These are phyloP conservation scores for Boletus tylopilopsis DNA, from an alignment of 768 basidiomycete species.

Conservation along the genomic window DNA sequence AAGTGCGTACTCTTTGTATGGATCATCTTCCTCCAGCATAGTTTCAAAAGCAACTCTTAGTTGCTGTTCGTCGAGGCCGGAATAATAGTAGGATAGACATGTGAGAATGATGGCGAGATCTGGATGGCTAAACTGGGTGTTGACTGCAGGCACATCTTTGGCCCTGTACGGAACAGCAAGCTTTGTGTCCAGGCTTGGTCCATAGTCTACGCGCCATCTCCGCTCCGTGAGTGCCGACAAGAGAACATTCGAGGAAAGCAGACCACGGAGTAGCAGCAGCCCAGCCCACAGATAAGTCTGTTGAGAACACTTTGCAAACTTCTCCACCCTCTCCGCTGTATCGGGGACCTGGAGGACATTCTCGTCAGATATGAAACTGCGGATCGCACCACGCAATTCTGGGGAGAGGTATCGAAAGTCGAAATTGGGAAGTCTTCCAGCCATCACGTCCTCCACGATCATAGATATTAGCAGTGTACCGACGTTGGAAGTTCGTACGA, in stretches of 20 bases:
- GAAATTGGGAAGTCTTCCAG: background rate
- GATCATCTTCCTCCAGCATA: background rate
- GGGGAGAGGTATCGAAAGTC: background rate
- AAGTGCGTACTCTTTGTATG: background rate
- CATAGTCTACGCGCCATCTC: no score
- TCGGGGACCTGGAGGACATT: background rate
- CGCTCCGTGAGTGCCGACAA: background rate
- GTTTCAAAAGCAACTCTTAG: background rate
- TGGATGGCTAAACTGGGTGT: conserved; percentile 35
- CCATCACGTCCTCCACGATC: background rate
- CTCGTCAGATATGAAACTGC: background rate
- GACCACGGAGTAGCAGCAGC: no score
- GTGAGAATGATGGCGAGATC: conserved; percentile 33
- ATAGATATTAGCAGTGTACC: background rate
- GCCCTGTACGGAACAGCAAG: no score
- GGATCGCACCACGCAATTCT: background rate
- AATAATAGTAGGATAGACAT: conserved; percentile 34
- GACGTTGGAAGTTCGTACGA: background rate
- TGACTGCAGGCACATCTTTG: conserved; percentile 30
- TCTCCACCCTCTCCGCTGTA: background rate
- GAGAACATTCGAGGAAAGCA: background rate
- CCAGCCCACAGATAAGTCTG: background rate
- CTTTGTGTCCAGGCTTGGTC: no score
- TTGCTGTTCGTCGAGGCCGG: background rate
- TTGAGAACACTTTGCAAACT: background rate